Base-by-base conservation (phyloP, 1,284 basidiomycete species). In the Sanguinoderma infundibulare region DNA sequence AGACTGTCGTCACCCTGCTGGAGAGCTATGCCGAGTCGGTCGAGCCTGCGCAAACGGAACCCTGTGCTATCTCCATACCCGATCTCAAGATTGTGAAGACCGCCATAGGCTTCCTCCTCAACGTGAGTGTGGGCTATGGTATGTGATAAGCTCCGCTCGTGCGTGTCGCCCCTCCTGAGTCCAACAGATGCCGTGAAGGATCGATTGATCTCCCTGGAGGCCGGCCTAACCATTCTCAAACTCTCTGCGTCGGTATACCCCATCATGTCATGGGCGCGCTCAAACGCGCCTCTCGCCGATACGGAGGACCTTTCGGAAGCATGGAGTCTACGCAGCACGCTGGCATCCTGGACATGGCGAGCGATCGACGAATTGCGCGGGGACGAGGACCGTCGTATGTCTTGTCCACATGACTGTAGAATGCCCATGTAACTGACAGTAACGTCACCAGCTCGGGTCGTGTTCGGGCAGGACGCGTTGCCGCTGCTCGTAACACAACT, bases 51-150 rank as follows among this genome's bases (percentile, higher is more conserved):
- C 73, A 75, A 46, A 53, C 69, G 30, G 74, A 74, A 47, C 84
- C 85, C 17, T 72, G 85, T 17, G 76, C 83, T 22, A 74, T 91
- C 26, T 79, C 85, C 47, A 77, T 83, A 54, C 73, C 81, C 9
- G 87, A 93, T 69, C 81, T 95, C 40, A 89, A 85, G 70, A 79
- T 95, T 60, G 79, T 94, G 55, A 87, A 88, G 69, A 94, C 91
- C 4, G 84, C 90, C 4, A 83, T 94, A 58, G 94, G 94, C 3
- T 89, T 91, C 7, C 79, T 96, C 30, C 75, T 96, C 53, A 96
- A 96, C 70, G 85, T 89, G 22, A 89, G 89, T 66, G 80, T 95
- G 57, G 87, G 87, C 55, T 94, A 88, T 73, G 88, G 92, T 92
- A 64, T 55, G 83, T 72, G 28, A 14, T 49, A 35, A n/a, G 20